phyloP scores from a whole-genome alignment of 345 rosid species.

The Aquilaria yunnanensis region DNA sequence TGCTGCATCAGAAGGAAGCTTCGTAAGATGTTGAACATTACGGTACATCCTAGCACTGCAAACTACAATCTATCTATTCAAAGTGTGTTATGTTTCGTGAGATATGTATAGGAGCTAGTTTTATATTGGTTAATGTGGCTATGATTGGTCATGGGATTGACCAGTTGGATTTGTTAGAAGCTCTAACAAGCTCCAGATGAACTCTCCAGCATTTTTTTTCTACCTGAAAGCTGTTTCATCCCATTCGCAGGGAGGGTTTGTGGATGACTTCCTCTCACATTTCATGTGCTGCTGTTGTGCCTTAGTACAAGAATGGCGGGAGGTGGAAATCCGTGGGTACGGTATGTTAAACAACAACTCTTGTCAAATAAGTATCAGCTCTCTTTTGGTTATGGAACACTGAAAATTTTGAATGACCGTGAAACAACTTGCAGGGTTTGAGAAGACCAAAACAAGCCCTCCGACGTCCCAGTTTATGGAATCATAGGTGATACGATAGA shows the following conservation, averaged over 20 bases:
- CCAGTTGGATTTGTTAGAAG: too few relatives aligned
- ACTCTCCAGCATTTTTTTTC: too few relatives aligned
- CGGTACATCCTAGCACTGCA: conserved; percentile 39
- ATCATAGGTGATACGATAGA: conserved; percentile 18
- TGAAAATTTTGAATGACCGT: too few relatives aligned
- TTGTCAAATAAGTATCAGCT: background rate
- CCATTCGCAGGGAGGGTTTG: conserved; percentile 66
- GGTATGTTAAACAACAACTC: conserved; percentile 30
- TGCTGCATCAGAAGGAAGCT: conserved; percentile 94
- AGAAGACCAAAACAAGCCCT: conserved; percentile 76
- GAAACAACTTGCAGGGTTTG: conserved; percentile 39
- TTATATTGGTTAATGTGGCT: too few relatives aligned
- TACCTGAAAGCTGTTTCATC: too few relatives aligned
- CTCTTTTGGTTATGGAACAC: too few relatives aligned
- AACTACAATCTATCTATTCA: background rate
- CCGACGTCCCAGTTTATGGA: conserved; percentile 87
- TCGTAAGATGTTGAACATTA: conserved; percentile 68
- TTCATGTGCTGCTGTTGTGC: conserved; percentile 98
- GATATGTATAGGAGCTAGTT: too few relatives aligned
- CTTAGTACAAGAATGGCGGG: conserved; percentile 96
- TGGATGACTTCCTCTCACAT: conserved; percentile 96
- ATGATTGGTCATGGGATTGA: too few relatives aligned
- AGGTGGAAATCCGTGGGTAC: conserved; percentile 83
- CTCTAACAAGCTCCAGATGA: too few relatives aligned
- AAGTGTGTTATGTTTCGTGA: too few relatives aligned